Evolutionary conservation across 2,329 filamentous ascomycete genomes (phyloP).

Genomic region (Xylaria sp.): DNA sequence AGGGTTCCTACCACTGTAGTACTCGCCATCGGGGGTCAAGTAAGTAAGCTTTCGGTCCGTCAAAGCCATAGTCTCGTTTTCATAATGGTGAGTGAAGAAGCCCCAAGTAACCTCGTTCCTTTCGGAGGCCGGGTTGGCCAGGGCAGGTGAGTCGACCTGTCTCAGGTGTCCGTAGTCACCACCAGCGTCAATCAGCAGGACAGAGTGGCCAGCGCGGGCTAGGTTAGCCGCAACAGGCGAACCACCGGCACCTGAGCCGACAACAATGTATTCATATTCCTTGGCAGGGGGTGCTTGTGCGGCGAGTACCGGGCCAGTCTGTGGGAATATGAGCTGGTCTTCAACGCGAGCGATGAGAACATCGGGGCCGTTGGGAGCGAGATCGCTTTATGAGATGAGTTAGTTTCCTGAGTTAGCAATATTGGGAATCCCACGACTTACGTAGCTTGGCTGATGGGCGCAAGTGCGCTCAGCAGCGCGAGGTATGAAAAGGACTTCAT

Average conservation of each 20-base stretch:
- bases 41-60: constrained; percentile 70
- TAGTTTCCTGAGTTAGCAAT: neutral
- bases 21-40: constrained; percentile 59
- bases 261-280: constrained; percentile 70
- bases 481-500: constrained; percentile 43
- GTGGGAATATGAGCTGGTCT: constrained; percentile 41
- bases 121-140: constrained; percentile 64
- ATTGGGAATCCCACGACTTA: neutral
- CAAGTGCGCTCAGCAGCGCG: constrained; percentile 41
- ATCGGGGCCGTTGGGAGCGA: constrained; percentile 31
- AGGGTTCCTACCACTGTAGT: constrained; percentile 65
- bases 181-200: constrained; percentile 69
- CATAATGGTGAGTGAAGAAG: constrained; percentile 71
- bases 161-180: constrained; percentile 64
- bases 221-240: constrained; percentile 70
- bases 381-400: neutral
- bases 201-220: constrained; percentile 67
- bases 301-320: constrained; percentile 39
- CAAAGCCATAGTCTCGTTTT: constrained; percentile 62
- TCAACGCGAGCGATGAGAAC: constrained; percentile 36
- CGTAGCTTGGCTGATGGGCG: constrained; percentile 32
- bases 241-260: constrained; percentile 71
- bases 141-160: constrained; percentile 66
- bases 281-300: constrained; percentile 34
- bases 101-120: constrained; percentile 69